Evolutionary conservation across 2,329 filamentous ascomycete genomes (phyloP), one percentile per base, ranked within the genome.

Genomic region (Diaporthe citri): DNA sequence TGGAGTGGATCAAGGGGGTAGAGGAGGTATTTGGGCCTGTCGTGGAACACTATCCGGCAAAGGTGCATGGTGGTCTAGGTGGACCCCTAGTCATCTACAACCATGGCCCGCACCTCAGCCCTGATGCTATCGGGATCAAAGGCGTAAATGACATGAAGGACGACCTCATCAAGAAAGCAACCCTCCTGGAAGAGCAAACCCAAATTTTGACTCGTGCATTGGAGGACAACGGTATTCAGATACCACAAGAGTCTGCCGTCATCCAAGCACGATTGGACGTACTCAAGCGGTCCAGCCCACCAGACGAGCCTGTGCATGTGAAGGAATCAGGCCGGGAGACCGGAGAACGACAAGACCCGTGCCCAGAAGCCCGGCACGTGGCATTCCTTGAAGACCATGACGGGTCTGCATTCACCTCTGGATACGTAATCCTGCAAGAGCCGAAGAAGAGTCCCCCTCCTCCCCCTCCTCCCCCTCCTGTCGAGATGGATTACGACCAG

Each of bases 31-130:
- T 2, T 3, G 12, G 1, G 1, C 20, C 20, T 9, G 5, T 51
- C 9, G 9, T 51, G 46, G 6, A 10, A 8, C 10, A n/a, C 5
- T 3, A 6, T 8, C 22, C 20, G 7, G 46, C 7, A 6, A 55
- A 55, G 28, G 6, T 3, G 1, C 0, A 28, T 6, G 3, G 0
- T 12, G 25, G 20, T 2, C 6, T 31, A 2, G 28, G 8, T 0
- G 2, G 2, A 17, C 28, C 52, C 17, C 1, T 1, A 1, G 20
- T 56, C 8, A 1, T 25, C 2, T 25, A 20, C 36, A 43, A 20
- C 6, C 28, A 46, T 17, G 34, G 56, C 34, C 6, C 6, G 9
- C 0, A n/a, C 0, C 8, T 43, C n/a, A 4, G 2, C n/a, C 8
- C 1, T 10, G 0, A 25, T 4, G 3, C 12, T 3, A 3, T 60